Conservation (phyloP, 1,139 yeast genomes). For the Zygoascus sp. region DNA sequence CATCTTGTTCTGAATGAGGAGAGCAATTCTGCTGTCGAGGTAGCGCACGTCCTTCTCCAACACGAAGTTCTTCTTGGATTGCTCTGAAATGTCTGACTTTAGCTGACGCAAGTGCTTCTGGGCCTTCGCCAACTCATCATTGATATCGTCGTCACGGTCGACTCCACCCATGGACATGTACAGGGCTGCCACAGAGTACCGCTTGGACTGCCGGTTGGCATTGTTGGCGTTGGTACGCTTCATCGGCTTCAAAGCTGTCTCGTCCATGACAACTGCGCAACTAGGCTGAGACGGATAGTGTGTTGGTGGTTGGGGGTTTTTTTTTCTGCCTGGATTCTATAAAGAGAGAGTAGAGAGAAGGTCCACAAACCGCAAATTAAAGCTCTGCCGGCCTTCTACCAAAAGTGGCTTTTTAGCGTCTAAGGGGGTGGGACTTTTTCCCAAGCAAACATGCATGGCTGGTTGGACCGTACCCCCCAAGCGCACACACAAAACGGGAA, state of each 20-base stretch:
- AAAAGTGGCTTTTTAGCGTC: too few species aligned
- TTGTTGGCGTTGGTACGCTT: slow-evolving; percentile 16
- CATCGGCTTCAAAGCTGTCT: slow-evolving; percentile 5
- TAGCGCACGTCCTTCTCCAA: slow-evolving; percentile 41
- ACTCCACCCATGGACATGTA: slow-evolving; percentile 39
- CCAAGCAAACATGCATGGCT: too few species aligned
- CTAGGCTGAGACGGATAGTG: too few species aligned
- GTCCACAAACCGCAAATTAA: too few species aligned
- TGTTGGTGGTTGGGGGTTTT: too few species aligned
- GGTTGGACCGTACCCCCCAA: too few species aligned
- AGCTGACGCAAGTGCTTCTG: slow-evolving; percentile 35
- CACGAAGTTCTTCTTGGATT: slow-evolving; percentile 38
- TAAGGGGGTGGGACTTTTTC: too few species aligned
- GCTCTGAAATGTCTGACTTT: slow-evolving; percentile 37
- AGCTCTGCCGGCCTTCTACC: too few species aligned
- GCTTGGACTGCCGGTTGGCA: slow-evolving; percentile 34
- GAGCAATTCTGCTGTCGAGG: slow-evolving; percentile 40
- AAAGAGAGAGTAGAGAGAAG: too few species aligned
- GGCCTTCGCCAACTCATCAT: slow-evolving; percentile 38
- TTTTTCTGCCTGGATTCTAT: too few species aligned
- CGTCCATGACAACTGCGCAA: neutral
- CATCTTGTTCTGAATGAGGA: slow-evolving; percentile 40
- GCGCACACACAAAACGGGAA: too few species aligned
- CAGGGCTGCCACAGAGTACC: slow-evolving; percentile 38
- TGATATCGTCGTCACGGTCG: slow-evolving; percentile 37